phyloP scores from a whole-genome alignment of 352 stramenopile species.

The Phytophthora vignae region DNA sequence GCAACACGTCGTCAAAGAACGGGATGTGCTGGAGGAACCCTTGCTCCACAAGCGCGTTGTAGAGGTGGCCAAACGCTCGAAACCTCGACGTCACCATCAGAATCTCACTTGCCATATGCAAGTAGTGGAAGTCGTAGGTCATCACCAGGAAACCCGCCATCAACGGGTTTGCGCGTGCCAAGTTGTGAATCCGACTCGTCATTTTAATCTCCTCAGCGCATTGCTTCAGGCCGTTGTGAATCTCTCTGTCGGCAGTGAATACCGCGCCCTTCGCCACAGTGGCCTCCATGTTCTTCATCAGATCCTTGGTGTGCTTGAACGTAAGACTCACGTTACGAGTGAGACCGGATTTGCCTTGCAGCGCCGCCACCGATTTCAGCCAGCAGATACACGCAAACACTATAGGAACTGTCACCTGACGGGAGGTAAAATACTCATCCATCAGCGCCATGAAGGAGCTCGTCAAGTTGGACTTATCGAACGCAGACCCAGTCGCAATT shows the following conservation, averaged over 20 bases:
- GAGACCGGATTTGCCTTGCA: constrained; percentile 37
- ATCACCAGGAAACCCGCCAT: constrained; percentile 40
- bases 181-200: constrained; percentile 2
- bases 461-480: not conserved
- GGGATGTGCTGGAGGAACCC: constrained; percentile 28
- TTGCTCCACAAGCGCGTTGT: constrained; percentile 34
- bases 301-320: constrained; percentile 30
- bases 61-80: constrained; percentile 42
- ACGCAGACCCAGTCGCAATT: not conserved
- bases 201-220: constrained; percentile 16
- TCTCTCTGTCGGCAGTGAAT: constrained; percentile 14
- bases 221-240: constrained; percentile 12
- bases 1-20: constrained; percentile 41
- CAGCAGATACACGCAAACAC: constrained; percentile 44
- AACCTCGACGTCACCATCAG: constrained; percentile 39
- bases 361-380: constrained; percentile 37
- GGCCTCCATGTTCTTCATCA: constrained; percentile 29
- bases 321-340: constrained; percentile 30
- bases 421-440: constrained; percentile 38
- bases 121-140: constrained; percentile 33
- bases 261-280: constrained; percentile 28
- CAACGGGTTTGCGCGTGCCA: constrained; percentile 41
- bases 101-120: constrained; percentile 28
- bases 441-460: constrained; percentile 13
- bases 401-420: constrained; percentile 29